These are phyloP conservation scores for Claviceps humidiphila DNA, from an alignment of 2,329 filamentous ascomycete species.

Conservation along the genomic window DNA sequence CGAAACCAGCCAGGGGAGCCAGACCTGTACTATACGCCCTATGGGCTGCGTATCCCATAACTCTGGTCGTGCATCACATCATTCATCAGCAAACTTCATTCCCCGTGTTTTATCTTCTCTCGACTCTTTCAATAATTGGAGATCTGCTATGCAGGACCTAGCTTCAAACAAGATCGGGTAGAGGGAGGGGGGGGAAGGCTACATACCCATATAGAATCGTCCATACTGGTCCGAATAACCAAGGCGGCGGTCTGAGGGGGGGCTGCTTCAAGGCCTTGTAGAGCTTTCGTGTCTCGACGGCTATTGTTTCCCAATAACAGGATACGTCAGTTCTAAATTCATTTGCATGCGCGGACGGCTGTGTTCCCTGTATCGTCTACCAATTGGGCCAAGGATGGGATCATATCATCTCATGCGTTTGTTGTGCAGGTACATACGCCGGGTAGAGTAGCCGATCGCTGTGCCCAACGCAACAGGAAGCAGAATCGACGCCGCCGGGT, in stretches of 20 bases:
- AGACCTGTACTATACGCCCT: slow-evolving; percentile 56
- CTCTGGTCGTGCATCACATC: slow-evolving; percentile 14
- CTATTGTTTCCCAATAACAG: slow-evolving; percentile 18
- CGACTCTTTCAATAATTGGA: too few relatives aligned
- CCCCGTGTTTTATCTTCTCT: too few relatives aligned
- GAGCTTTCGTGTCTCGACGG: slow-evolving; percentile 43
- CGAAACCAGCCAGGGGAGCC: slow-evolving; percentile 38
- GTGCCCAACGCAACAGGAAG: slow-evolving; percentile 63
- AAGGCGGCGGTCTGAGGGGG: slow-evolving; percentile 45
- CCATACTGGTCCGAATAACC: slow-evolving; percentile 53
- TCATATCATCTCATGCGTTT: too few relatives aligned
- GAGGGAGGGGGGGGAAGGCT: not conserved
- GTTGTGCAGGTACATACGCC: slow-evolving; percentile 34
- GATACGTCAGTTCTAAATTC: too few relatives aligned
- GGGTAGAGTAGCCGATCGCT: slow-evolving; percentile 55
- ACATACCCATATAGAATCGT: slow-evolving; percentile 47
- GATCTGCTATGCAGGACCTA: too few relatives aligned
- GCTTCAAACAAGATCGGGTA: too few relatives aligned
- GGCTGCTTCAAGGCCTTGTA: slow-evolving; percentile 58
- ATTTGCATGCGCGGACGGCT: too few relatives aligned
- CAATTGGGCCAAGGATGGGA: too few relatives aligned
- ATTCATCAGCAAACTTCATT: not conserved
- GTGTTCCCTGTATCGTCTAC: too few relatives aligned
- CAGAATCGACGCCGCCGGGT: slow-evolving; percentile 59
- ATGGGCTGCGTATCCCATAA: slow-evolving; percentile 85